A percentile compares a stretch with the other conserved stretches of the same genome.
Conservation (phyloP, 805 yeast species). For the Yamadazyma laniorum region DNA sequence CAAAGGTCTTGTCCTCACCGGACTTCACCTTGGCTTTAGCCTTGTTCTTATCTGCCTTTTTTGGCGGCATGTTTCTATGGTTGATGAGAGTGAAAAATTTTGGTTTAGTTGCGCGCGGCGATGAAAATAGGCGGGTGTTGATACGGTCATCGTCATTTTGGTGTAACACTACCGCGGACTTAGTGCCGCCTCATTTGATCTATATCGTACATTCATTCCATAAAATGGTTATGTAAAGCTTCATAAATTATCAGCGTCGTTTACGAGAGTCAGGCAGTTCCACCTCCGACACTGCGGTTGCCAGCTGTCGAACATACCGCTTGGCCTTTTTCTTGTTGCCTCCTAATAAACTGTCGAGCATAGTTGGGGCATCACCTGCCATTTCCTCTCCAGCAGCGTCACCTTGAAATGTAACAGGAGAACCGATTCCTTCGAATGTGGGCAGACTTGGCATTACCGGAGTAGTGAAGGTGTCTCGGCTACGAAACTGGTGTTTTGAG, state of each 20-base stretch:
- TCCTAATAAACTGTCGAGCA: conserved; percentile 28
- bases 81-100: conserved; percentile 8
- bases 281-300: conserved; percentile 12
- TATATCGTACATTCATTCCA: background rate
- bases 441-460: conserved; percentile 24
- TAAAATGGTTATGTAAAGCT: background rate
- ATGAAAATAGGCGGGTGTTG: background rate
- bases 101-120: conserved; percentile 2
- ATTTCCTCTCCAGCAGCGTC: conserved; percentile 8
- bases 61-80: conserved; percentile 68
- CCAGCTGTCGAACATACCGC: conserved; percentile 8
- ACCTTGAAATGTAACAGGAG: conserved; percentile 16
- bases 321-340: conserved; percentile 23
- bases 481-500: conserved; percentile 23
- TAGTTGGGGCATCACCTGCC: conserved; percentile 13
- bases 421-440: conserved; percentile 16
- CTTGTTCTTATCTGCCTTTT: conserved; percentile 63
- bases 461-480: conserved; percentile 20
- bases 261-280: conserved; percentile 12
- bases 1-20: conserved; percentile 88
- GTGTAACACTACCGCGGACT: background rate
- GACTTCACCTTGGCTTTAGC: conserved; percentile 60
- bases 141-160: background rate
- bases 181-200: background rate
- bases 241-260: too few species aligned